Percentiles rank a stretch among this genome's conserved stretches.
phyloP scores from a whole-genome alignment of 306 rosid species.

The Rosa lucieae region DNA sequence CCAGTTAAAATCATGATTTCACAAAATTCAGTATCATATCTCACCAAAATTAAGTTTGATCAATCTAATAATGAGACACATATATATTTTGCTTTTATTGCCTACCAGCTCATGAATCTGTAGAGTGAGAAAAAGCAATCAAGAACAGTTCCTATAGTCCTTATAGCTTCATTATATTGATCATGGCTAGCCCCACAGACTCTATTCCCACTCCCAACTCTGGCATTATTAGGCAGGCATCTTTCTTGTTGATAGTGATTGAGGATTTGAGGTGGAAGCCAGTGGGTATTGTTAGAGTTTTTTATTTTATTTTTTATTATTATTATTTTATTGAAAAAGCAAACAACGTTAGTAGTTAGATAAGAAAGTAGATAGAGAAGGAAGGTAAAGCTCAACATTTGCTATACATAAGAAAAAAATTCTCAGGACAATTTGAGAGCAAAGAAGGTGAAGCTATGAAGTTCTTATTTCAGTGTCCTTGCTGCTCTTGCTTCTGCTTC shows the following conservation, averaged over 20 bases:
- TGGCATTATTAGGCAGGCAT: conserved; percentile 40
- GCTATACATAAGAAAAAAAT: not conserved
- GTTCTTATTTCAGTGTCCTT: conserved; percentile 67
- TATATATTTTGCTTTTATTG: conserved; percentile 22
- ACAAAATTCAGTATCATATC: not conserved
- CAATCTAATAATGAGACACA: not conserved
- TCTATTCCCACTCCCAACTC: conserved; percentile 19
- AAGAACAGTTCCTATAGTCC: conserved; percentile 13
- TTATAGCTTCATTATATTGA: conserved; percentile 10
- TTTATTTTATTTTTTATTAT: not conserved
- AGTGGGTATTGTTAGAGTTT: conserved; percentile 5
- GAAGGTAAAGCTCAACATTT: not conserved
- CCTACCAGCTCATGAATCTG: conserved; percentile 36
- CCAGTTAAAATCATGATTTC: not conserved
- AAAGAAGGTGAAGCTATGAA: conserved; percentile 39
- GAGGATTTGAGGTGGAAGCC: conserved; percentile 46
- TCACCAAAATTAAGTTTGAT: not conserved
- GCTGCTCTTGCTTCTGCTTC: conserved; percentile 69
- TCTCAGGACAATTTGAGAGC: not conserved
- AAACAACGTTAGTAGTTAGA: conserved; percentile 8
- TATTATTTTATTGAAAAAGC: not conserved
- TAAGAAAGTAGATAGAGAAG: conserved; percentile 24
- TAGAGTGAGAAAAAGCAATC: conserved; percentile 24
- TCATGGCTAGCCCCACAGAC: conserved; percentile 26
- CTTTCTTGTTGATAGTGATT: conserved; percentile 48